Evolutionary conservation across 805 yeast species (phyloP), one percentile per base, ranked within the genome.

Genomic region (Cephaloascus fragrans): DNA sequence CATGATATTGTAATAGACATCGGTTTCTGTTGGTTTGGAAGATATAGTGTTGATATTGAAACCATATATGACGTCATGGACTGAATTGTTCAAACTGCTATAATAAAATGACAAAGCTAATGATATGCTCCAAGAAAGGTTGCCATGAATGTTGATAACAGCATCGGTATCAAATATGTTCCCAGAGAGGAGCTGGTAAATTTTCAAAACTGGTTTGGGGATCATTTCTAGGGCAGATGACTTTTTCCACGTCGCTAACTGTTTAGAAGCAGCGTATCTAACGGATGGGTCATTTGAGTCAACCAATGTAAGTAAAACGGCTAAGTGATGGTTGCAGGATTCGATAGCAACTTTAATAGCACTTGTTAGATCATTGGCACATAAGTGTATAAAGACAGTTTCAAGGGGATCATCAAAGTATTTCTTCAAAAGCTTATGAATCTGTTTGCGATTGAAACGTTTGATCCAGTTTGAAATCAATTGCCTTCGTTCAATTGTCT

Each of bases 261-360:
- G 96, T 26, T 56, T 55, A 4, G 52, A 45, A 0, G 96, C 89
- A 38, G 76, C 63, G 1, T 49, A 50, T 37, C 67, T 65, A 3
- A 83, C 80, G 1, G 69, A 65, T 1, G 68, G 68, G 46, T 80
- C 83, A 47, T 82, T 80, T 0, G 93, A 79, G 26, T 85, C 95
- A 5, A 83, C 54, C 34, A 83, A 60, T 0, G 96, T 71, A 10
- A 90, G 56, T 19, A 86, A 50, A 0, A 75, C 76, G 0, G 95
- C 77, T 16, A 90, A 57, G 54, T 89, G 95, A 4, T 72, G 59
- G 49, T 84, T 83, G 6, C 70, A 69, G 1, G 82, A 57, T n/a
- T 69, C 60, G 2, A 78, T 57, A 1, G 96, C 89, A 3, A 63
- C 43, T 23, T 66, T 63, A 4, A 80, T 64, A 1, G 97, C 97